Conservation (phyloP, 139 green algal genomes). For the Auxenochlorella pyrenoidosa region DNA sequence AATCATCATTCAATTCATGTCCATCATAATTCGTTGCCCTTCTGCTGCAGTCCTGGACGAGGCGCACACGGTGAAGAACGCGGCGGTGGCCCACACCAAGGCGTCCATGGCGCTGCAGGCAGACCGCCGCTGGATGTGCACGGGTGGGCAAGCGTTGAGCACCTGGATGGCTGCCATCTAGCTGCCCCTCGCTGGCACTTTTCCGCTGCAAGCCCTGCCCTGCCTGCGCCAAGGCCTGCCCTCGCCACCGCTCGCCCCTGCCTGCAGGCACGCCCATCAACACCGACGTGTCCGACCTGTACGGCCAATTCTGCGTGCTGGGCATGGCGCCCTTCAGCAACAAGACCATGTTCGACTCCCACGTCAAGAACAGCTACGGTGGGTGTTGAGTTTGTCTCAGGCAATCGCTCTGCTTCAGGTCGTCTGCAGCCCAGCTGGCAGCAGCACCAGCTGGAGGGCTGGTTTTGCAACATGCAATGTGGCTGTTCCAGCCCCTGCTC, state of each 20-base stretch:
- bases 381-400: too few species aligned
- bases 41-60: constrained; percentile 49
- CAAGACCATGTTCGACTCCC: constrained; percentile 59
- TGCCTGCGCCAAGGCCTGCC: too few species aligned
- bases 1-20: too few species aligned
- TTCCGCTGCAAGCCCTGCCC: too few species aligned
- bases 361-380: constrained; percentile 45
- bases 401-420: too few species aligned
- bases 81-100: constrained; percentile 27
- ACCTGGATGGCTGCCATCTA: neutral
- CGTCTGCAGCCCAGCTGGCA: too few species aligned
- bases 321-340: constrained; percentile 42
- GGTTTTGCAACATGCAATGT: too few species aligned
- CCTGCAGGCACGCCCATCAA: constrained; percentile 68
- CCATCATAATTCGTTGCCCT: too few species aligned
- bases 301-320: constrained; percentile 58
- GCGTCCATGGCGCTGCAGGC: constrained; percentile 42
- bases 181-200: too few species aligned
- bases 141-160: constrained; percentile 14
- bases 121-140: constrained; percentile 44
- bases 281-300: constrained; percentile 67
- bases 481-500: neutral
- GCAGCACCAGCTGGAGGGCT: too few species aligned
- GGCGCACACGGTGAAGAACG: constrained; percentile 64
- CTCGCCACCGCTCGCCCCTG: neutral